Evolutionary conservation across 2,329 filamentous ascomycete genomes (phyloP).

Genomic region (Fusarium buxicola): DNA sequence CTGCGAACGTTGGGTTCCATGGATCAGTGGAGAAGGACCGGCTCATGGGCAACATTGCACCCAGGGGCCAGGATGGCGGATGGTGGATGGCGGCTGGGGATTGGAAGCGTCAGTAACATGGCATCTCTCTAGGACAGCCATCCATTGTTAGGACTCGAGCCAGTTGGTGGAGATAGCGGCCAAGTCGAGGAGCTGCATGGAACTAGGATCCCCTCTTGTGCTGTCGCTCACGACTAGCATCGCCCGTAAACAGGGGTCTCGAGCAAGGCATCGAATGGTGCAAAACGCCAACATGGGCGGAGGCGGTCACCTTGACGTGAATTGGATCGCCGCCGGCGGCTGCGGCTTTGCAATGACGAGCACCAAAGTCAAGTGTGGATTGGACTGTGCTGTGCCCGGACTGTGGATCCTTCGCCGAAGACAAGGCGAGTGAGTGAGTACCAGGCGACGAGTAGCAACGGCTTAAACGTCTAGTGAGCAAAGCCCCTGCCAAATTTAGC

Average conservation of each 20-base stretch:
- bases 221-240: constrained; percentile 13
- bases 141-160: constrained; percentile 27
- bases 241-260: constrained; percentile 20
- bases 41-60: constrained; percentile 41
- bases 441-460: constrained; percentile 27
- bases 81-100: constrained; percentile 42
- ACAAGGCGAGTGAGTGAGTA: constrained; percentile 30
- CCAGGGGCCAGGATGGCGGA: constrained; percentile 39
- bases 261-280: constrained; percentile 20
- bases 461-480: constrained; percentile 38
- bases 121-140: constrained; percentile 21
- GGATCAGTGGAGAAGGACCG: constrained; percentile 47
- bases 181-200: constrained; percentile 40
- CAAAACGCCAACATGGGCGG: constrained; percentile 32
- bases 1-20: constrained; percentile 46
- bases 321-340: constrained; percentile 35
- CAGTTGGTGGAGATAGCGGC: constrained; percentile 33
- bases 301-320: constrained; percentile 38
- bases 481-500: constrained; percentile 44
- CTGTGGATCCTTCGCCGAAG: constrained; percentile 35
- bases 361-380: constrained; percentile 24
- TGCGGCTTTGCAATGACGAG: constrained; percentile 36
- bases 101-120: constrained; percentile 39
- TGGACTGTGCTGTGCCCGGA: constrained; percentile 20
- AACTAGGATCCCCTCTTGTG: constrained; percentile 36